A percentile compares a stretch with the other conserved stretches of the same genome.
Conservation (phyloP, 2,329 filamentous ascomycete species). For the Fusarium nanum region DNA sequence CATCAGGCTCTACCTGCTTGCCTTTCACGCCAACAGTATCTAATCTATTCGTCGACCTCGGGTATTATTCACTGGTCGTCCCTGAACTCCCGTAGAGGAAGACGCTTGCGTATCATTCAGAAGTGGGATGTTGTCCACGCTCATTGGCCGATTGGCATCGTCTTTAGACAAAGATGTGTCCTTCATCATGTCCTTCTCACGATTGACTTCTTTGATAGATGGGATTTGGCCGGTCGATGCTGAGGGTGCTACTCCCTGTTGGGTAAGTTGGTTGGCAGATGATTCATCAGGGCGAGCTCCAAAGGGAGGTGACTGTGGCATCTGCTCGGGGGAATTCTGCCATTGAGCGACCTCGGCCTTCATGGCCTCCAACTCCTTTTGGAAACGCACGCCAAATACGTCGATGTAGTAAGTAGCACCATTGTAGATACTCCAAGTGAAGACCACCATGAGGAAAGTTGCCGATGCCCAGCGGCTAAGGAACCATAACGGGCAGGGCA, state of each 20-base stretch:
- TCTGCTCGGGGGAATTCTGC: conserved; percentile 72
- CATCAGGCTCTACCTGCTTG: background rate
- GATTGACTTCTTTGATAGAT: conserved; percentile 32
- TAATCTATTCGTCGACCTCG: conserved; percentile 59
- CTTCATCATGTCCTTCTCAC: conserved; percentile 33
- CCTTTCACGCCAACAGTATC: background rate
- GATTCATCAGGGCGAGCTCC: conserved; percentile 46
- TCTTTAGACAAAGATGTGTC: conserved; percentile 32
- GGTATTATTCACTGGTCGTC: conserved; percentile 58
- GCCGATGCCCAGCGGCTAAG: conserved; percentile 85
- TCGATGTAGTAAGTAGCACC: conserved; percentile 98
- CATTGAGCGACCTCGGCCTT: conserved; percentile 90
- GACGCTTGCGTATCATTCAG: conserved; percentile 59
- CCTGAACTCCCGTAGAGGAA: conserved; percentile 58
- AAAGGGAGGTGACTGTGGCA: conserved; percentile 52
- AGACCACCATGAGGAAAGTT: conserved; percentile 82
- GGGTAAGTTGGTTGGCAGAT: conserved; percentile 17
- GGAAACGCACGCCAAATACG: conserved; percentile 95
- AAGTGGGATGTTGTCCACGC: conserved; percentile 68
- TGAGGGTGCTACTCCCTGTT: conserved; percentile 30
- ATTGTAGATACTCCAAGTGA: conserved; percentile 95
- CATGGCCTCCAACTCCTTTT: conserved; percentile 92
- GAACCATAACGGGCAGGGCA: conserved; percentile 96
- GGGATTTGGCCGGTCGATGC: conserved; percentile 29
- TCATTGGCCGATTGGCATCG: conserved; percentile 41